These are phyloP conservation scores for Golubevia pallescens DNA, from an alignment of 1,284 basidiomycete genomes.

Conservation along the genomic window DNA sequence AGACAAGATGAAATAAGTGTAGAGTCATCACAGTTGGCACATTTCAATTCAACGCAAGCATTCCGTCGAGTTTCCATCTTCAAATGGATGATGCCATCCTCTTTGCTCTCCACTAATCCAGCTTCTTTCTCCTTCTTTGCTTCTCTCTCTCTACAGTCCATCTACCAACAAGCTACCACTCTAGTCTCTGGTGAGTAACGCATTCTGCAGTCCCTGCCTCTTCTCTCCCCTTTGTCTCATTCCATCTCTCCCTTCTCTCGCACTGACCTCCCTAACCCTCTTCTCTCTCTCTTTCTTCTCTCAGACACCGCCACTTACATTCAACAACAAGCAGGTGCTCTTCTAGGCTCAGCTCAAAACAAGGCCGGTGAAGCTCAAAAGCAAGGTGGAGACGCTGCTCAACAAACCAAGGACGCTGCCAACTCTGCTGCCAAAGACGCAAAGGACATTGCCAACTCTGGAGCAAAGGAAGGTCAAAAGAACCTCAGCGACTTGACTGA, in stretches of 20 bases:
- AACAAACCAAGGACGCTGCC: constrained; percentile 30
- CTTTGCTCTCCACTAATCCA: too few species aligned
- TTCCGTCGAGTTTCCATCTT: too few species aligned
- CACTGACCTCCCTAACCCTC: background rate
- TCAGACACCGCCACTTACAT: constrained; percentile 33
- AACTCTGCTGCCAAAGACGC: constrained; percentile 31
- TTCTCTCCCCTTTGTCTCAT: background rate
- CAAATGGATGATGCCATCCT: too few species aligned
- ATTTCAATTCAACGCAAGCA: too few species aligned
- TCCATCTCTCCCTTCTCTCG: background rate
- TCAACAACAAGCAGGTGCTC: constrained; percentile 29
- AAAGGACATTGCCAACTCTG: constrained; percentile 20
- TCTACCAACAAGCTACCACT: too few species aligned
- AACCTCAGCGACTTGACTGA: constrained; percentile 12
- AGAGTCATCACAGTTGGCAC: too few species aligned
- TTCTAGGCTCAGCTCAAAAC: constrained; percentile 24
- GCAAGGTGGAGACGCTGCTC: constrained; percentile 23
- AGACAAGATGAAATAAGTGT: too few species aligned
- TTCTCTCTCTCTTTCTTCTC: background rate
- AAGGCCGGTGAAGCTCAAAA: constrained; percentile 11
- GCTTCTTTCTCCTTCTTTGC: too few species aligned
- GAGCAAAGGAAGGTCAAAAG: constrained; percentile 31
- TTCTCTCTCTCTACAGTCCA: too few species aligned
- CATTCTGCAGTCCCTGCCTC: background rate
- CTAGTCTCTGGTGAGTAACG: constrained; percentile 28